Evolutionary conservation across 2,329 filamentous ascomycete genomes (phyloP).

Genomic region (Trichoderma atrobrunneum): DNA sequence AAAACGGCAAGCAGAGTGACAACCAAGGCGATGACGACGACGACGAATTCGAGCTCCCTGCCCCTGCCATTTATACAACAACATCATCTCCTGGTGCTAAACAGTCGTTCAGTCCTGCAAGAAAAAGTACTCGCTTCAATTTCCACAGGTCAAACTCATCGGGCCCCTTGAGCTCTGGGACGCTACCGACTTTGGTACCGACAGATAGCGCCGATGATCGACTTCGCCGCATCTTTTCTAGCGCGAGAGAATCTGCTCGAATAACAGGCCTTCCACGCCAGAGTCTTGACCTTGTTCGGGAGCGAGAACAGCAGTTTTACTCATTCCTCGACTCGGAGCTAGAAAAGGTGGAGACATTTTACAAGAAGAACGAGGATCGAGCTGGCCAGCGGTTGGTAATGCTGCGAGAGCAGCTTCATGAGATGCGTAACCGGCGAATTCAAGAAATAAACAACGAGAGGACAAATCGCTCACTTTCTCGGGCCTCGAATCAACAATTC

Average conservation of each 20-base stretch:
- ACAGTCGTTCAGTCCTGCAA: constrained; percentile 24
- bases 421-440: constrained; percentile 83
- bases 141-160: constrained; percentile 3
- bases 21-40: constrained; percentile 11
- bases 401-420: constrained; percentile 81
- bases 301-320: constrained; percentile 81
- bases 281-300: constrained; percentile 61
- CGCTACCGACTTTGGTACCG: constrained; percentile 21
- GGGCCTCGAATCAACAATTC: not conserved
- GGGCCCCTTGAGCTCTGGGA: not conserved
- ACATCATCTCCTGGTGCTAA: constrained; percentile 22
- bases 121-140: not conserved
- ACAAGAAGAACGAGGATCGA: constrained; percentile 82
- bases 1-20: not conserved
- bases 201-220: constrained; percentile 15
- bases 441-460: constrained; percentile 60
- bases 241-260: constrained; percentile 22
- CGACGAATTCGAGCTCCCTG: constrained; percentile 51
- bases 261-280: constrained; percentile 26
- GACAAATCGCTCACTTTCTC: constrained; percentile 26
- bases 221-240: constrained; percentile 38
- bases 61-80: constrained; percentile 47
- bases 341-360: constrained; percentile 89
- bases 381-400: constrained; percentile 68
- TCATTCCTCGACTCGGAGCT: constrained; percentile 79